Percentiles rank a stretch among this genome's conserved stretches.
These are phyloP conservation scores for Rosa multiflora DNA, from an alignment of 306 rosid genomes.

Conservation along the genomic window DNA sequence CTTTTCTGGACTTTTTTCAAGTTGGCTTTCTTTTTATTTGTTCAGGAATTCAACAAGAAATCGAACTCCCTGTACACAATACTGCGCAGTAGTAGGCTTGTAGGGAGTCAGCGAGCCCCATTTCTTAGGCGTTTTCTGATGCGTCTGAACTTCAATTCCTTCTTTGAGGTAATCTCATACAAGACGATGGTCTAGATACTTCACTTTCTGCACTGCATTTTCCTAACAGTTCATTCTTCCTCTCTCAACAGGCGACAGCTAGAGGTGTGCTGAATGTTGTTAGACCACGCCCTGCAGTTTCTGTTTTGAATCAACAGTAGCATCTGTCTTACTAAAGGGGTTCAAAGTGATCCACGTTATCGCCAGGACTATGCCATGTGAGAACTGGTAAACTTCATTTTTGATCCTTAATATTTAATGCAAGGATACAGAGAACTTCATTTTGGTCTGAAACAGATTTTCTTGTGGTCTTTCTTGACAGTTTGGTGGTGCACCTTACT, in stretches of 20 bases:
- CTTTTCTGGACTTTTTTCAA: not conserved
- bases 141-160: conserved; percentile 86
- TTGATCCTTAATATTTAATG: not conserved
- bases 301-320: conserved; percentile 64
- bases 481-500: not conserved
- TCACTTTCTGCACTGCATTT: not conserved
- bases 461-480: not conserved
- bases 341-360: conserved; percentile 13
- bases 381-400: conserved; percentile 13
- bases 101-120: conserved; percentile 96
- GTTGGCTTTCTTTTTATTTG: conserved; percentile 13
- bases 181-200: not conserved
- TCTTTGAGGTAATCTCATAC: conserved; percentile 69
- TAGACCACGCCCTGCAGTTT: conserved; percentile 68
- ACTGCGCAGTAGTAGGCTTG: conserved; percentile 95
- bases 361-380: conserved; percentile 17
- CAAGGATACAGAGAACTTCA: conserved; percentile 3
- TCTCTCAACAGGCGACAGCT: conserved; percentile 72
- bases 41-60: conserved; percentile 94
- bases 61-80: conserved; percentile 95
- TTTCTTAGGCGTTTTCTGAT: conserved; percentile 85
- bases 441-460: not conserved
- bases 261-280: conserved; percentile 89
- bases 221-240: conserved; percentile 6
- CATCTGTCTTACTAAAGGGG: conserved; percentile 12